phyloP scores from a whole-genome alignment of 2,329 filamentous ascomycete genomes.

The Emericellopsis cladophorae region DNA sequence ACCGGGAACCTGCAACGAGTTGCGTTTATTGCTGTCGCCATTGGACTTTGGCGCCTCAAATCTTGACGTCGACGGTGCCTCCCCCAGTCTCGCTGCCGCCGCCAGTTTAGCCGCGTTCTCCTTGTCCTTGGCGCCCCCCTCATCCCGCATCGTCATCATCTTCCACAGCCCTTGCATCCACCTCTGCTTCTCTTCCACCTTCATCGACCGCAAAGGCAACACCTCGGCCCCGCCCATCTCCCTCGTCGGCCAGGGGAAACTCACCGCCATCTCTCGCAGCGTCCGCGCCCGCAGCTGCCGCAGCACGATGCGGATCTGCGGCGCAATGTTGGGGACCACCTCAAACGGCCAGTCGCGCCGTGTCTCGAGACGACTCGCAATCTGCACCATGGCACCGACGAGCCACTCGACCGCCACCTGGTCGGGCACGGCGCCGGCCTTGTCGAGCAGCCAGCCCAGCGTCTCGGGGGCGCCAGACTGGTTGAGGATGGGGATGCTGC shows the following conservation, averaged over 20 bases:
- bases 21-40: too few species aligned
- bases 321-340: slow-evolving; percentile 14
- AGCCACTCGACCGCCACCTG: slow-evolving; percentile 19
- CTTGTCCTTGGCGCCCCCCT: slow-evolving; percentile 4
- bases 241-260: slow-evolving; percentile 21
- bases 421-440: slow-evolving; percentile 16
- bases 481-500: slow-evolving; percentile 20
- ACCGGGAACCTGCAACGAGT: too few species aligned
- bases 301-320: slow-evolving; percentile 18
- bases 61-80: slow-evolving; percentile 5
- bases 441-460: slow-evolving; percentile 19
- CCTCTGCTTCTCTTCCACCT: slow-evolving; percentile 19
- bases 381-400: slow-evolving; percentile 14
- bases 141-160: slow-evolving; percentile 9
- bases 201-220: slow-evolving; percentile 19
- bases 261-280: slow-evolving; percentile 20
- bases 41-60: too few species aligned
- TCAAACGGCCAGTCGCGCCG: slow-evolving; percentile 17
- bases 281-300: slow-evolving; percentile 15
- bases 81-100: slow-evolving; percentile 4
- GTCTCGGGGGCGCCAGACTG: slow-evolving; percentile 19
- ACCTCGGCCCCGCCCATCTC: slow-evolving; percentile 22
- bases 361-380: slow-evolving; percentile 16
- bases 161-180: slow-evolving; percentile 18
- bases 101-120: neutral